Evolutionary conservation across 768 basidiomycete genomes (phyloP), one percentile per base, ranked within the genome.

Genomic region (Gelatoporia subvermispora): DNA sequence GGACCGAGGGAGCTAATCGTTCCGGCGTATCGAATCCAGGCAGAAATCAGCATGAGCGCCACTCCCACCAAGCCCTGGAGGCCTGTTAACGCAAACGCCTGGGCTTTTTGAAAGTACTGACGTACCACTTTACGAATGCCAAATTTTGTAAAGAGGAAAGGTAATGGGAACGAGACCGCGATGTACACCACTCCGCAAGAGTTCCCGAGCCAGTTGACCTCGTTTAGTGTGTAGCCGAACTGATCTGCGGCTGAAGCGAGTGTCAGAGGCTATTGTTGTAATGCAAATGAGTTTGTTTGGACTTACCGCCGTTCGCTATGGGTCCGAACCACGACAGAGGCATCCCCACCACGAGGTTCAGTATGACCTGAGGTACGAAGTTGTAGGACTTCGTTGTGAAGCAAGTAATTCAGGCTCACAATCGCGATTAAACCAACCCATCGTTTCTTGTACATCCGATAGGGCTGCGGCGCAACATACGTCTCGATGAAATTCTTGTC

Each of bases 311-410:
- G 36, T 80, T 81, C 0, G 89, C 71, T 46, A 93, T 91, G 3
- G 90, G 86, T 3, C 89, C 88, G 58, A 92, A 93, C 88, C 88
- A 93, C 3, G 85, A 76, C 78, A 81, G 82, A 7, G 75, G 67
- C 82, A 87, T 79, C 5, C 78, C 87, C 2, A 75, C 69, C 10
- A 81, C 73, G 35, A 84, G 61, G 46, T 81, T 85, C 25, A 91
- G 66, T 24, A 84, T 24, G 9, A 84, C 70, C 87, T 88, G 37
- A 1, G n/a, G 3, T 8, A 15, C 11, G 15, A 7, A 39, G 35
- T 20, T 9, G 20, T n/a, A 7, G 10, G n/a, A 11, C 23, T 3
- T 17, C 8, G 2, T 8, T 17, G 28, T 17, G n/a, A 35, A 4
- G 31, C 28, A 35, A 23, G 43, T 2, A 15, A 28, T 8, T 21